phyloP scores from a whole-genome alignment of 2,329 filamentous ascomycete species.

The Fonsecaea pugnacius region DNA sequence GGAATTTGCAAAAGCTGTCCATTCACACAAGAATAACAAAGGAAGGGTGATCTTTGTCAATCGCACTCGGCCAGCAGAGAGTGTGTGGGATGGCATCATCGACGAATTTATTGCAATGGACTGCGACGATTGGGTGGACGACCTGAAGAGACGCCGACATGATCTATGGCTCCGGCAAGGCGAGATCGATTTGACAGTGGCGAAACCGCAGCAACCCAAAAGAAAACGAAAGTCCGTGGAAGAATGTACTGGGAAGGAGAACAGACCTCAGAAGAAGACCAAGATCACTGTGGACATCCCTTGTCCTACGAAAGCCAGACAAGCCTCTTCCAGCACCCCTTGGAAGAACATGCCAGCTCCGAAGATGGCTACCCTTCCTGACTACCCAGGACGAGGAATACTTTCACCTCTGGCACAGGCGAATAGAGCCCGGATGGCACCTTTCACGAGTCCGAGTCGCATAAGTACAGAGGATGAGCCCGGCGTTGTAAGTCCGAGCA shows the following conservation, averaged over 20 bases:
- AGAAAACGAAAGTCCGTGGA: slow-evolving; percentile 35
- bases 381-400: slow-evolving; percentile 21
- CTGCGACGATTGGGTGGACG: slow-evolving; percentile 72
- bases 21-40: slow-evolving; percentile 58
- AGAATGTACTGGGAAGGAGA: slow-evolving; percentile 17
- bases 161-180: slow-evolving; percentile 58
- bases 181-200: slow-evolving; percentile 37
- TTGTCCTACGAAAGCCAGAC: not conserved
- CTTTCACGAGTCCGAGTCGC: slow-evolving; percentile 21
- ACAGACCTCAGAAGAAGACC: slow-evolving; percentile 29
- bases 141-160: slow-evolving; percentile 63
- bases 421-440: slow-evolving; percentile 28
- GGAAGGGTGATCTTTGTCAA: slow-evolving; percentile 76
- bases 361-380: slow-evolving; percentile 15
- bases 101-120: slow-evolving; percentile 78
- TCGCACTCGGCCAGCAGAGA: slow-evolving; percentile 72
- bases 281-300: slow-evolving; percentile 30
- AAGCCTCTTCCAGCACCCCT: slow-evolving; percentile 17
- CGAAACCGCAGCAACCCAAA: slow-evolving; percentile 33
- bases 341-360: not conserved
- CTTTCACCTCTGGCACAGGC: slow-evolving; percentile 32
- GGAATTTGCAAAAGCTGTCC: slow-evolving; percentile 73
- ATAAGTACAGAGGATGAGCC: not conserved
- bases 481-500: not conserved
- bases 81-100: slow-evolving; percentile 72